phyloP scores from a whole-genome alignment of 2,329 filamentous ascomycete species.

The Penicillium corylophilum region DNA sequence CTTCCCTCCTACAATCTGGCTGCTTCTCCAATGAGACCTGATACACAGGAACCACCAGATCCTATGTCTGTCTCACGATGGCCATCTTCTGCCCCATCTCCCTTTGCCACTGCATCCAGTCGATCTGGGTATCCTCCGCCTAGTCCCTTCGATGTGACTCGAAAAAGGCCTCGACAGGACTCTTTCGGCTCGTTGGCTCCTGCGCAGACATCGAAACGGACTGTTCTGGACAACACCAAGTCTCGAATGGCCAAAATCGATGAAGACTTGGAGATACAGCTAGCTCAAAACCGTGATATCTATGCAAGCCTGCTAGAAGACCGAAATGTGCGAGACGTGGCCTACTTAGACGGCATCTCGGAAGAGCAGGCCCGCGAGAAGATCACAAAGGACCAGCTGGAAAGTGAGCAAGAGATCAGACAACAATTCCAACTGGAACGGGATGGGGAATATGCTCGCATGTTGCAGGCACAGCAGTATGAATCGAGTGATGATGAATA shows the following conservation, averaged over 20 bases:
- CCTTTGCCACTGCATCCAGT: conserved; percentile 7
- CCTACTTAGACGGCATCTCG: neutral
- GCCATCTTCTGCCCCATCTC: conserved; percentile 19
- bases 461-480: conserved; percentile 30
- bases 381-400: conserved; percentile 31
- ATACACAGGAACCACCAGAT: neutral
- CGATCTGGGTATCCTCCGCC: neutral
- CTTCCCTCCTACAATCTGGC: neutral
- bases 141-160: conserved; percentile 4
- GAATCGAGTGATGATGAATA: conserved; percentile 1
- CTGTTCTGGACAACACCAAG: conserved; percentile 4
- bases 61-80: conserved; percentile 10
- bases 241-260: conserved; percentile 11
- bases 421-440: conserved; percentile 15
- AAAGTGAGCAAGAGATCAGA: conserved; percentile 11
- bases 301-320: conserved; percentile 9
- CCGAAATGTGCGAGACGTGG: conserved; percentile 2
- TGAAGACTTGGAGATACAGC: neutral
- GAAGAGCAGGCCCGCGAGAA: conserved; percentile 14
- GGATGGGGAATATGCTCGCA: conserved; percentile 41
- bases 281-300: conserved; percentile 1
- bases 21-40: neutral
- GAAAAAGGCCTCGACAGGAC: conserved; percentile 20
- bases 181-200: conserved; percentile 8
- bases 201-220: conserved; percentile 14